Percentiles rank a stretch among this genome's conserved stretches.
Evolutionary conservation across 495 filamentous ascomycete genomes (phyloP).

Genomic region (Parathielavia appendiculata): DNA sequence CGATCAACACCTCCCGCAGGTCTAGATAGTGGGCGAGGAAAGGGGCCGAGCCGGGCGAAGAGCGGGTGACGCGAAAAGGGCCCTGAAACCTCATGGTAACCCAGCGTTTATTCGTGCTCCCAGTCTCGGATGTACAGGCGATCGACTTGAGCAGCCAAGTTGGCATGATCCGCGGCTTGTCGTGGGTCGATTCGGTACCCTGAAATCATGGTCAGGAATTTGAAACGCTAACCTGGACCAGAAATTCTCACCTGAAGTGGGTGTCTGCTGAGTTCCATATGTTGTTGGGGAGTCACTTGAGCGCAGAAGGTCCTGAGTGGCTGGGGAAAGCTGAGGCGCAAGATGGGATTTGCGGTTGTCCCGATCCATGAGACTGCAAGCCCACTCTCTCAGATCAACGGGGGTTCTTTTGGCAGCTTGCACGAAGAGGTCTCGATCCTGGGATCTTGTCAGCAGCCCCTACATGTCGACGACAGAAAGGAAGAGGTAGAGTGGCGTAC

Average conservation of each 20-base stretch:
- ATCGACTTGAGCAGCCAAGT: constrained; percentile 40
- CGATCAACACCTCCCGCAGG: background rate
- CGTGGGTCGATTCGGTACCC: constrained; percentile 39
- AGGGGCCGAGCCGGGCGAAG: background rate
- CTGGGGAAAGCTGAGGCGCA: constrained; percentile 57
- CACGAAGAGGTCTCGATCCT: constrained; percentile 91
- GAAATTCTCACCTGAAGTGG: constrained; percentile 64
- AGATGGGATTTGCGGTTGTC: constrained; percentile 91
- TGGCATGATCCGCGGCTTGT: constrained; percentile 40
- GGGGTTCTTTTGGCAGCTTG: constrained; percentile 91
- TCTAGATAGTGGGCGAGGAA: background rate
- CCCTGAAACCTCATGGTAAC: constrained; percentile 14
- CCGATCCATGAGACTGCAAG: constrained; percentile 80
- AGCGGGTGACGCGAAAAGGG: background rate
- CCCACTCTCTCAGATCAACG: constrained; percentile 85
- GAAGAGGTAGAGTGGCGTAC: constrained; percentile 37
- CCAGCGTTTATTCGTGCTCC: constrained; percentile 44
- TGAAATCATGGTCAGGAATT: constrained; percentile 35
- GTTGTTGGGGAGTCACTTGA: constrained; percentile 49
- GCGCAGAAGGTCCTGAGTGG: constrained; percentile 53
- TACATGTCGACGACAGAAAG: background rate
- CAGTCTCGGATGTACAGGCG: constrained; percentile 47
- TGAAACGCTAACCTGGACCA: constrained; percentile 48
- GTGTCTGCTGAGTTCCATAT: constrained; percentile 41
- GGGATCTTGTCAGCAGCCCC: constrained; percentile 20